A percentile compares a stretch with the other conserved stretches of the same genome.
Evolutionary conservation across 345 rosid species (phyloP).

Genomic region (Hibiscus tridactylites): DNA sequence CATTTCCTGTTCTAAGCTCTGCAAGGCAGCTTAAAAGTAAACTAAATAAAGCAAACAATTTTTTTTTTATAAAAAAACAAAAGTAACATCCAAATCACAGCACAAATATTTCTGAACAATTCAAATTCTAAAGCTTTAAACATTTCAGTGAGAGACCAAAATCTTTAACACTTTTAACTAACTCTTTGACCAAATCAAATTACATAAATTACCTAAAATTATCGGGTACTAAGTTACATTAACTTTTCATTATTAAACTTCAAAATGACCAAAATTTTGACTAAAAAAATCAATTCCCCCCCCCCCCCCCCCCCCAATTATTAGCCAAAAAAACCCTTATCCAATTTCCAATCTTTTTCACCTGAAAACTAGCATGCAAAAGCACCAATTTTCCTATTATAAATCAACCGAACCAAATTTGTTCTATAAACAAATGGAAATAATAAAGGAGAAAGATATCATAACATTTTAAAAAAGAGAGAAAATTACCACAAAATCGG

Average conservation of each 20-base stretch:
- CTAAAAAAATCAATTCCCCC: too few species aligned
- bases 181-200: neutral
- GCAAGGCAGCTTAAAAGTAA: conserved; percentile 19
- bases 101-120: neutral
- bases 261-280: neutral
- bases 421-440: neutral
- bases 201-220: neutral
- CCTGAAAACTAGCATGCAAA: neutral
- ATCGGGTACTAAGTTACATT: neutral
- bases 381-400: neutral
- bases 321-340: neutral
- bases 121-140: neutral
- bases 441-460: neutral
- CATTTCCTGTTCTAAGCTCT: conserved; percentile 54
- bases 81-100: neutral
- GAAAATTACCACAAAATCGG: conserved; percentile 41
- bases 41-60: neutral
- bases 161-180: neutral
- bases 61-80: neutral
- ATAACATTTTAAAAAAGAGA: neutral
- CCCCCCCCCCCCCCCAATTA: neutral
- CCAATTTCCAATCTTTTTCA: neutral
- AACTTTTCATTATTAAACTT: neutral
- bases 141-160: neutral
- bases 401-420: neutral